Base-by-base conservation (phyloP, 1,139 yeast species). In the Casaregolazyma lundiana region DNA sequence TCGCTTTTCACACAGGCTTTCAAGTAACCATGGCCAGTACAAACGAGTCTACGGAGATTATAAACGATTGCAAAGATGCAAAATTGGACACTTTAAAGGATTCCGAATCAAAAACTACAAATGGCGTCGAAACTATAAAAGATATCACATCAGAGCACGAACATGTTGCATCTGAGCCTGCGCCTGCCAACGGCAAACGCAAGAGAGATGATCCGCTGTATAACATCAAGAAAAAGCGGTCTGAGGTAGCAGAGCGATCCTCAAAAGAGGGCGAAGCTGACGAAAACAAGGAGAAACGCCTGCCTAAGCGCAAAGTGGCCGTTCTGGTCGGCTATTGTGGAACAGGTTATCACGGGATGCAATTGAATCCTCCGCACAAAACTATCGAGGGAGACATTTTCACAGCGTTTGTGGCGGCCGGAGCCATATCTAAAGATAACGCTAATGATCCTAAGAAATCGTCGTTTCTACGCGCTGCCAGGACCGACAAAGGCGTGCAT, bases 401-500 rank as follows among this genome's bases (percentile, higher is more conserved):
- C 65, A 75, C 77, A 37, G 97, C 97, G 0, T 81, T 92, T 64
- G 84, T 82, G 22, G 76, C 76, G 51, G 92, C 96, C 1, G 97
- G 97, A 15, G 97, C 96, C 6, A 78, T 92, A 49, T 86, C 96
- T 0, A 78, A 80, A 49, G 95, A 87, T 60, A 92, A 92, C 66
- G 80, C 96, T 3, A 83, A 81, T 52, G 98, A 92, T 64, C 79
- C 94, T 56, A 89, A 87, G 63, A 92, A 92, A 63, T 81, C 83
- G 47, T 90, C 94, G 0, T 86, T 94, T 60, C 84, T 87, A 86
- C 78, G 99, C 59, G 96, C 97, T 40, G 98, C 98, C 2, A 76
- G 98, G 66, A 92, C 99, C 4, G 99, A 92, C 65, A 94, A 92
- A 67, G 99, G 98, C 52, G 99, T 92, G 13, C 99, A 92, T 67